phyloP scores from a whole-genome alignment of 208 protist genomes.

The Herpetomonas samuelpessoai region DNA sequence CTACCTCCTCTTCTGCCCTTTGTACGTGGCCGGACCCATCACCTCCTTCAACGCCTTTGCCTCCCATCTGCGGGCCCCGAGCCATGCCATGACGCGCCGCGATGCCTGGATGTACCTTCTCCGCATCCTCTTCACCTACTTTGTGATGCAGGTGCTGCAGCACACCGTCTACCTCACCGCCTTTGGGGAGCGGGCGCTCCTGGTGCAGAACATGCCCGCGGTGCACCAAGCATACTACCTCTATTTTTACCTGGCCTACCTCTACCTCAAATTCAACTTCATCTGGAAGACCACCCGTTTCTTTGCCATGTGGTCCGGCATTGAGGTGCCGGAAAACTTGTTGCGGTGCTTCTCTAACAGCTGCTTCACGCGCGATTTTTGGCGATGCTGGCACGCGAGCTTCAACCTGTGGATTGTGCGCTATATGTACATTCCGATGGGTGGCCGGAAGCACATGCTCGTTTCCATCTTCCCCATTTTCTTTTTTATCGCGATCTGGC shows the following conservation, averaged over 20 bases:
- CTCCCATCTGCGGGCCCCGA: conserved; percentile 52
- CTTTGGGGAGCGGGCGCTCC: conserved; percentile 7
- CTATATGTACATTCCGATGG: conserved; percentile 94
- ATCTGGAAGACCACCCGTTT: conserved; percentile 91
- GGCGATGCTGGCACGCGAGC: conserved; percentile 90
- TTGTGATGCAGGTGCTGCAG: conserved; percentile 32
- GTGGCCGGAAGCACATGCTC: conserved; percentile 41
- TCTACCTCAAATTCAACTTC: conserved; percentile 90
- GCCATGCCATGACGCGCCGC: conserved; percentile 20
- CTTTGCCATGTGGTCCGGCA: conserved; percentile 75
- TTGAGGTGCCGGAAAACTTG: conserved; percentile 92
- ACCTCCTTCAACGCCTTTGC: conserved; percentile 86
- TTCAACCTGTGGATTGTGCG: conserved; percentile 94
- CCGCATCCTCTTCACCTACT: conserved; percentile 20
- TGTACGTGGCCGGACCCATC: conserved; percentile 88
- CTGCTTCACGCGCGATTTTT: conserved; percentile 89
- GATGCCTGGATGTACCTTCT: conserved; percentile 31
- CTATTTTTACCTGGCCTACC: conserved; percentile 64
- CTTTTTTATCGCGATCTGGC: conserved; percentile 92
- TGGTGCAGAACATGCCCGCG: not conserved
- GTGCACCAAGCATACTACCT: conserved; percentile 23
- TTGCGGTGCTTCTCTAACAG: conserved; percentile 81
- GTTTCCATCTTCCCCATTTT: conserved; percentile 87
- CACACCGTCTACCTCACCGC: conserved; percentile 54
- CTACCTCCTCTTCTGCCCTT: conserved; percentile 86